A percentile compares a stretch with the other conserved stretches of the same genome.
phyloP scores from a whole-genome alignment of 257 asterid species.

The Fraxinus excelsior region DNA sequence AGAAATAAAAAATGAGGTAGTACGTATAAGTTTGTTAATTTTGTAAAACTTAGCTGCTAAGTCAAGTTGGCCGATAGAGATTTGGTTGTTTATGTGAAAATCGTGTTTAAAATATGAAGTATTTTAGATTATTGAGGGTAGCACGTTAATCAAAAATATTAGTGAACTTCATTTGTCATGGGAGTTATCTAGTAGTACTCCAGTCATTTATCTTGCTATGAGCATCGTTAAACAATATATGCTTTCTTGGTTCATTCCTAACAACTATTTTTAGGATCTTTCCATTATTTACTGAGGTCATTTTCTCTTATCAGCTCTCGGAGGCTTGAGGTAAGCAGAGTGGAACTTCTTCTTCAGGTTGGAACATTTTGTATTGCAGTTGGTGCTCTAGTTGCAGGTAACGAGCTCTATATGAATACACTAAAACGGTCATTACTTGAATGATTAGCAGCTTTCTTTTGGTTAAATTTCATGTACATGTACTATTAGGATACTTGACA shows the following conservation, averaged over 20 bases:
- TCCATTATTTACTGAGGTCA: constrained; percentile 12
- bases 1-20: constrained; percentile 12
- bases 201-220: not conserved
- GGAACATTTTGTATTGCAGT: constrained; percentile 87
- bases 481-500: not conserved
- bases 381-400: constrained; percentile 96
- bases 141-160: not conserved
- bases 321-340: constrained; percentile 97
- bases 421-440: not conserved
- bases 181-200: not conserved
- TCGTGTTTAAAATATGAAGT: not conserved
- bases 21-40: constrained; percentile 15
- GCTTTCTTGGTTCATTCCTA: constrained; percentile 8
- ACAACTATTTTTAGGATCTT: not conserved
- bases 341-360: constrained; percentile 95
- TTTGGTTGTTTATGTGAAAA: constrained; percentile 5
- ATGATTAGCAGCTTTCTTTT: not conserved
- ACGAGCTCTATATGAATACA: constrained; percentile 15
- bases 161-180: not conserved
- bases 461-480: not conserved
- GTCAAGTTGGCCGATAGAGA: constrained; percentile 10
- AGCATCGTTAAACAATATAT: not conserved
- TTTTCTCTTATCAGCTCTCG: constrained; percentile 68
- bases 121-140: not conserved
- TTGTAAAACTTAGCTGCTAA: constrained; percentile 17